phyloP scores from a whole-genome alignment of 1,139 yeast genomes.

The Hyphopichia khmerensis region DNA sequence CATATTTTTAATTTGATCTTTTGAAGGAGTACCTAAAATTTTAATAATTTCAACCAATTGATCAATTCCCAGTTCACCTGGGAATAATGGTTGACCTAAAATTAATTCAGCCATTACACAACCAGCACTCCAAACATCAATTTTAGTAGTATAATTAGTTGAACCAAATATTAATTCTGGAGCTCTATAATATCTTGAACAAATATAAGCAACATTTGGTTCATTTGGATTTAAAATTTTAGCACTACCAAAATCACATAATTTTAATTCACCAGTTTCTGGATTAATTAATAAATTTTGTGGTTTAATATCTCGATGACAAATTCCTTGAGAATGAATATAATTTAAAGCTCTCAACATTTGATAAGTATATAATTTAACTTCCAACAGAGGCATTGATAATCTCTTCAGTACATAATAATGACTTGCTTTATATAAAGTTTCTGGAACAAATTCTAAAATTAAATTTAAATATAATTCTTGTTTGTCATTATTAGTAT shows the following conservation, averaged over 20 bases:
- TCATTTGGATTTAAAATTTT: slow-evolving; percentile 85
- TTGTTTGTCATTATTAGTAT: slow-evolving; percentile 75
- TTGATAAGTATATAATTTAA: slow-evolving; percentile 88
- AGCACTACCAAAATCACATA: slow-evolving; percentile 99
- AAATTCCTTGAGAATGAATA: slow-evolving; percentile 86
- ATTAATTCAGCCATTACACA: slow-evolving; percentile 97
- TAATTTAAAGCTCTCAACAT: slow-evolving; percentile 88
- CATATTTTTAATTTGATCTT: slow-evolving; percentile 91
- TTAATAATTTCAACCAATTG: slow-evolving; percentile 96
- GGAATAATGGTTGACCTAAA: slow-evolving; percentile 93
- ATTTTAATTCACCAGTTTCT: slow-evolving; percentile 74
- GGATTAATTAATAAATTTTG: slow-evolving; percentile 92
- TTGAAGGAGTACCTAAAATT: slow-evolving; percentile 91
- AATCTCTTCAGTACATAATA: slow-evolving; percentile 74
- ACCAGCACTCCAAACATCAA: slow-evolving; percentile 97
- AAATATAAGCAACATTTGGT: slow-evolving; percentile 93
- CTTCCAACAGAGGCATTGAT: slow-evolving; percentile 86
- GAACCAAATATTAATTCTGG: slow-evolving; percentile 93
- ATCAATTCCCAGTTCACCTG: slow-evolving; percentile 97
- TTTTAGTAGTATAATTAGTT: slow-evolving; percentile 91
- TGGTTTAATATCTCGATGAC: slow-evolving; percentile 97
- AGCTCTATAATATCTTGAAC: slow-evolving; percentile 95
- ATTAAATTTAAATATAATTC: slow-evolving; percentile 86
- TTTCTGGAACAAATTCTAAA: slow-evolving; percentile 91
- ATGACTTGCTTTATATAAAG: slow-evolving; percentile 86